Conservation (phyloP, 805 yeast genomes). For the Metschnikowia cerradonensis region DNA sequence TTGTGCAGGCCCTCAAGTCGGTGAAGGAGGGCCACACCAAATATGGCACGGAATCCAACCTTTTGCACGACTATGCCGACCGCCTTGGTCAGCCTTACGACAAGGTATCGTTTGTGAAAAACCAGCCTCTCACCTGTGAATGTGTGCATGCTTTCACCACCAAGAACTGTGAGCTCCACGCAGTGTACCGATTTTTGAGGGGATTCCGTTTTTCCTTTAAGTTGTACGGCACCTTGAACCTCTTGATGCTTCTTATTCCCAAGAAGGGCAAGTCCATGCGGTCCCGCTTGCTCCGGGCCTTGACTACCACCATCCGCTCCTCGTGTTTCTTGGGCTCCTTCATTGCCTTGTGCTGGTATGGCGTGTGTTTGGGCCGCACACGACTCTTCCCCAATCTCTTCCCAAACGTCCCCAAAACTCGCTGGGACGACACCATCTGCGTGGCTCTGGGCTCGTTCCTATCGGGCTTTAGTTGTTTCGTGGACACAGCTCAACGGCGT, state of each 20-base stretch:
- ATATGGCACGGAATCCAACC: slow-evolving; percentile 36
- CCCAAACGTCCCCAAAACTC: slow-evolving; percentile 30
- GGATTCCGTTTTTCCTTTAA: slow-evolving; percentile 40
- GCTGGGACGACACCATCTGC: slow-evolving; percentile 37
- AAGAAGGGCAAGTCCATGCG: slow-evolving; percentile 14
- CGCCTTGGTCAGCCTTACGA: slow-evolving; percentile 32
- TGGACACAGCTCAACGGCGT: slow-evolving; percentile 39
- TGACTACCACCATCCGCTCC: slow-evolving; percentile 33
- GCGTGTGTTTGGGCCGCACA: slow-evolving; percentile 42
- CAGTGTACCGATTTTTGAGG: slow-evolving; percentile 40
- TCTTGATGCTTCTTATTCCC: slow-evolving; percentile 24
- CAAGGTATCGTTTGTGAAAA: slow-evolving; percentile 23
- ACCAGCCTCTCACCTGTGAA: slow-evolving; percentile 36
- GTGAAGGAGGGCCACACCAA: slow-evolving; percentile 27
- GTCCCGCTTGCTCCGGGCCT: slow-evolving; percentile 18
- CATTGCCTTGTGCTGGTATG: slow-evolving; percentile 44
- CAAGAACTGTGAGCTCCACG: slow-evolving; percentile 43
- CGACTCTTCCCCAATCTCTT: slow-evolving; percentile 37
- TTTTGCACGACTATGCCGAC: slow-evolving; percentile 29
- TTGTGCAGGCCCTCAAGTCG: slow-evolving; percentile 28
- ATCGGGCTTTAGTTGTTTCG: slow-evolving; percentile 40
- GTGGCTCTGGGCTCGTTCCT: slow-evolving; percentile 38
- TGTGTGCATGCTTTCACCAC: slow-evolving; percentile 39
- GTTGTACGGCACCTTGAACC: slow-evolving; percentile 41
- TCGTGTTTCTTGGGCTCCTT: slow-evolving; percentile 42